Base-by-base conservation (phyloP, 371 early-diverging fungal species). In the Mycotypha africana region DNA sequence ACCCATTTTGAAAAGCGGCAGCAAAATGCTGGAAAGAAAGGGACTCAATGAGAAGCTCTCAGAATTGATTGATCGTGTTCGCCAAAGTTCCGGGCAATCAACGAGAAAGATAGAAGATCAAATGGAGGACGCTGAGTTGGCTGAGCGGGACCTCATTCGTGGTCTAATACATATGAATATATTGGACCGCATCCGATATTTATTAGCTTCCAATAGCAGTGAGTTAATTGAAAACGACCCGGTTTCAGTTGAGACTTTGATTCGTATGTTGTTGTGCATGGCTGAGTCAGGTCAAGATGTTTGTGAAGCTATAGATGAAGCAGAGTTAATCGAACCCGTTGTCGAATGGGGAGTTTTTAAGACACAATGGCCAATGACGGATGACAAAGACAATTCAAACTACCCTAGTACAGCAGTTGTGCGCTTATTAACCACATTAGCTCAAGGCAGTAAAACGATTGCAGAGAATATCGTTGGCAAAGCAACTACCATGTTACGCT, bases 161-260 rank as follows among this genome's bases (percentile, higher is more conserved):
- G 82, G 78, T 5, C 47, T 85, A 36, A 31, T 83, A 12, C 58
- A 66, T 16, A 86, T 79, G 68, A 62, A 78, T 37, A 43, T 83
- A 8, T 52, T 83, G 12, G 65, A 72, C 15, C 76, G 86, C 10
- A 38, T 82, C 7, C 62, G 78, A 1, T 82, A 78, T 41, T 53
- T 85, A 14, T 44, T 82, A 15, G 49, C 46, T 14, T 34, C 58
- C 9, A 38, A 60, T 20, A 65, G 60, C 36, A 65, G 31, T 37
- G 57, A 57, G 6, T 17, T 55, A 31, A 51, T 74, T 24, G 61
- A 68, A 2, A 41, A 62, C 6, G 74, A 79, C 33, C 38, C 63
- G 0, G 45, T 33, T 30, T 66, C 79, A 0, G 66, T 77, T 10
- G 57, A 60, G 8, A 65, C 60, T 16, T 36, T 81, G 2, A 49